Conservation (phyloP, 2,329 filamentous ascomycete genomes). For the Corynespora cassiicola region DNA sequence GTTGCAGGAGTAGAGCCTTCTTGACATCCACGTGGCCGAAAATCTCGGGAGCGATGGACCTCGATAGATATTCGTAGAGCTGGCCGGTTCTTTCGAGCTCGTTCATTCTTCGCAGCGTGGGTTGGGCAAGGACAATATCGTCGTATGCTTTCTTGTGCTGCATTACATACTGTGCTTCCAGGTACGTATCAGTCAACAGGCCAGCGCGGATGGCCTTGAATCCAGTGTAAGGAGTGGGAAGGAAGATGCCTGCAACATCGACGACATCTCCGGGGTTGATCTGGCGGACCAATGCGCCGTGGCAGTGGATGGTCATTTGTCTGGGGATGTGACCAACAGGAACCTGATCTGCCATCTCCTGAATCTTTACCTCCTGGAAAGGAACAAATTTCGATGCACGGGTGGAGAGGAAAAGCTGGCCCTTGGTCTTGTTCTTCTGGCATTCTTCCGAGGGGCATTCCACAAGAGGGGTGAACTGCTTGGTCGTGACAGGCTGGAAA, state of each 20-base stretch:
- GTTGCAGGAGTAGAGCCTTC: conserved; percentile 91
- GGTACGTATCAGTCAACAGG: conserved; percentile 94
- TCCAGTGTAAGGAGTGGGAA: conserved; percentile 97
- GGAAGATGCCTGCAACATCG: conserved; percentile 92
- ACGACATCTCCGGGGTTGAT: conserved; percentile 94
- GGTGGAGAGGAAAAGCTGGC: conserved; percentile 92
- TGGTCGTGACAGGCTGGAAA: conserved; percentile 92
- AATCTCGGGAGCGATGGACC: conserved; percentile 97
- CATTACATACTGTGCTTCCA: conserved; percentile 90
- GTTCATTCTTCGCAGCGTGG: conserved; percentile 82
- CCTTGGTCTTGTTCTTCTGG: conserved; percentile 87
- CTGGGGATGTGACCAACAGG: conserved; percentile 97
- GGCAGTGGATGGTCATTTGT: conserved; percentile 86
- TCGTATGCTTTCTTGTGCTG: conserved; percentile 99
- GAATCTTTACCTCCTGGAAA: conserved; percentile 98
- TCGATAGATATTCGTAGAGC: conserved; percentile 93
- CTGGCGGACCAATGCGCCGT: conserved; percentile 83
- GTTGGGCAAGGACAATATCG: conserved; percentile 82
- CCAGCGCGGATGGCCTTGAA: conserved; percentile 97
- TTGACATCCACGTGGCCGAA: conserved; percentile 97
- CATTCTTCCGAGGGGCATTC: conserved; percentile 92
- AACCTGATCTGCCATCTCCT: conserved; percentile 99
- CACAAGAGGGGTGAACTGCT: conserved; percentile 85
- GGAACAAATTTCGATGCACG: conserved; percentile 95
- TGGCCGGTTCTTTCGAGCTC: conserved; percentile 84